phyloP scores from a whole-genome alignment of 2,329 filamentous ascomycete species.

The Biscogniauxia mediterranea region DNA sequence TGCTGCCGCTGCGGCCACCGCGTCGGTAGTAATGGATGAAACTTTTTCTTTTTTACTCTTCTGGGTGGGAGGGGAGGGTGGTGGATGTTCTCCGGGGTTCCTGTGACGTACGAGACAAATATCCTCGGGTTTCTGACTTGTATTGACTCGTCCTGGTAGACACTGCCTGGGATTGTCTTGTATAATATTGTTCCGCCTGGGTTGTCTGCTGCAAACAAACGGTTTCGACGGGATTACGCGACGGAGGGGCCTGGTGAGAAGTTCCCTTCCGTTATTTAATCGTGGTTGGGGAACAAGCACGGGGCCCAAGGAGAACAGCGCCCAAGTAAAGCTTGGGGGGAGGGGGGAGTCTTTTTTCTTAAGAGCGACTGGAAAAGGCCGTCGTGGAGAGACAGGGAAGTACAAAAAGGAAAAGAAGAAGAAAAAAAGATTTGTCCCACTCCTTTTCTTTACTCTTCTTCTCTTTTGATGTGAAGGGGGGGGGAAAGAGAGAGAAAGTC shows the following conservation, averaged over 20 bases:
- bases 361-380: no score
- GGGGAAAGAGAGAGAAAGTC: not conserved
- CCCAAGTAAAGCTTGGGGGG: not conserved
- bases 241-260: not conserved
- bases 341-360: no score
- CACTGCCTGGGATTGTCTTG: not conserved
- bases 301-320: not conserved
- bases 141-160: not conserved
- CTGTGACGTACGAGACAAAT: not conserved
- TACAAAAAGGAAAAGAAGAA: not conserved
- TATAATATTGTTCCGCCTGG: not conserved
- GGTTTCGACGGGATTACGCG: not conserved
- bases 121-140: not conserved
- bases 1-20: no score
- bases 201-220: not conserved
- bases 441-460: not conserved
- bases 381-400: not conserved
- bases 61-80: no score
- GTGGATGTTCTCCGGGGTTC: no score
- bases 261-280: not conserved
- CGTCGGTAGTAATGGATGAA: no score
- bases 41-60: no score
- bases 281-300: conserved; percentile 1
- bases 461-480: not conserved
- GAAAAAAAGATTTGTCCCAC: not conserved